Conservation (phyloP, 164 flowering plant species). For the Vitis labrusca region DNA sequence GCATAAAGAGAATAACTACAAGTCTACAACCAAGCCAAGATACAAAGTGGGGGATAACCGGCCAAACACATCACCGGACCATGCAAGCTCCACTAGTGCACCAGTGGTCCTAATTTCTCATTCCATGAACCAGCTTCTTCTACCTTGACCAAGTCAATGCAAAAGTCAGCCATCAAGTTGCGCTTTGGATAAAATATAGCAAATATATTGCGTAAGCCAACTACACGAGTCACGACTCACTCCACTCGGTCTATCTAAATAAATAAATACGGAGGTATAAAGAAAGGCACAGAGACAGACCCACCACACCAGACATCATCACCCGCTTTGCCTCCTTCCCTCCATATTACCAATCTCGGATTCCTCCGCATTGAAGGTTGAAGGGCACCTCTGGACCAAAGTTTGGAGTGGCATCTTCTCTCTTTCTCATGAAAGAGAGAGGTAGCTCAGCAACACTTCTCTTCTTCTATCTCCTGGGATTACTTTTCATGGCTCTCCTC, state of each 20-base stretch:
- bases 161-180: conserved; percentile 4
- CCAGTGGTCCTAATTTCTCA: too few species aligned
- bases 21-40: too few species aligned
- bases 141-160: not conserved
- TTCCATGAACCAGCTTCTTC: not conserved
- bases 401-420: not conserved
- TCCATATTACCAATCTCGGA: conserved; percentile 22
- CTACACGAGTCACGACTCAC: not conserved
- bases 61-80: too few species aligned
- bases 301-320: conserved; percentile 15
- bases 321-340: conserved; percentile 15
- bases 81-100: too few species aligned
- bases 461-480: conserved; percentile 11
- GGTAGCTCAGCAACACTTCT: conserved; percentile 14
- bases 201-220: not conserved
- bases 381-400: conserved; percentile 3
- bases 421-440: conserved; percentile 17
- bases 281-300: not conserved
- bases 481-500: conserved; percentile 52
- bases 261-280: not conserved
- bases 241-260: not conserved
- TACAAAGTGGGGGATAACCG: too few species aligned
- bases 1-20: too few species aligned
- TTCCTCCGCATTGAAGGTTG: conserved; percentile 20
- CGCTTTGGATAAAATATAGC: not conserved